Evolutionary conservation across 129 eudicot genomes (phyloP).

Genomic region (Flaveria brownii): DNA sequence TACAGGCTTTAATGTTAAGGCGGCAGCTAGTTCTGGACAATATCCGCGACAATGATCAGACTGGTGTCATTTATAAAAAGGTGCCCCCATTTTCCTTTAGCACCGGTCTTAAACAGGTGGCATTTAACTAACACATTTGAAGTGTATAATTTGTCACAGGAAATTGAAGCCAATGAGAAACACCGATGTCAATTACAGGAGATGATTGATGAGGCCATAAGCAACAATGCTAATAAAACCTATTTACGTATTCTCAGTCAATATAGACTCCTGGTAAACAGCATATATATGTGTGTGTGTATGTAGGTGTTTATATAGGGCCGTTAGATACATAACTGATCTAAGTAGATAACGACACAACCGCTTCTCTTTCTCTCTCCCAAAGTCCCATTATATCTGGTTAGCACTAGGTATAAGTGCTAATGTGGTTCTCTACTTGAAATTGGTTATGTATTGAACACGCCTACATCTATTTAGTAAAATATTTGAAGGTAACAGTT

Average conservation of each 20-base stretch:
- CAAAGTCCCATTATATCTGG: background rate
- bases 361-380: background rate
- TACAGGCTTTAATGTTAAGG: conserved; percentile 75
- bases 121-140: conserved; percentile 18
- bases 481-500: background rate
- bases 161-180: conserved; percentile 88
- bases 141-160: conserved; percentile 41
- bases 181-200: conserved; percentile 71
- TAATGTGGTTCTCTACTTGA: background rate
- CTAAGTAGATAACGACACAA: too few relatives aligned
- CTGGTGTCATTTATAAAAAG: conserved; percentile 69
- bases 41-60: conserved; percentile 89
- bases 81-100: conserved; percentile 31
- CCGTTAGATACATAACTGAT: too few relatives aligned
- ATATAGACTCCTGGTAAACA: conserved; percentile 84
- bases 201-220: conserved; percentile 87
- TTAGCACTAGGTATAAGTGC: background rate
- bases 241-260: conserved; percentile 82
- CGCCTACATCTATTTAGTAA: background rate
- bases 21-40: conserved; percentile 86
- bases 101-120: conserved; percentile 1
- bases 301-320: too few relatives aligned
- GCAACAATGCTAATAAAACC: conserved; percentile 80
- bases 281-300: background rate
- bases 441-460: background rate